These are phyloP conservation scores for Thymus quinquecostatus DNA, from an alignment of 257 asterid genomes.

Conservation along the genomic window DNA sequence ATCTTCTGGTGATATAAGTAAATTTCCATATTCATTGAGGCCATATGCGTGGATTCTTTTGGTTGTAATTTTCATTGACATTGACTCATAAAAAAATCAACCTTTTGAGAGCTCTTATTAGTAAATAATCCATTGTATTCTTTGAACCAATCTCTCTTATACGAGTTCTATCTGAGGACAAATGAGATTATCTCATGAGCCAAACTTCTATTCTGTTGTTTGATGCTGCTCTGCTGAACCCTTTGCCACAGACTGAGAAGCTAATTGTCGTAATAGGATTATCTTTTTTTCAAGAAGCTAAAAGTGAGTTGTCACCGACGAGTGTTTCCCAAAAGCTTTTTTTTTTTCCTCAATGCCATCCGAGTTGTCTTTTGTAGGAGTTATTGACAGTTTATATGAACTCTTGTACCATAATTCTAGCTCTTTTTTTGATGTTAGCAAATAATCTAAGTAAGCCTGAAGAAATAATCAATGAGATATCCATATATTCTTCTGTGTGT, in stretches of 20 bases:
- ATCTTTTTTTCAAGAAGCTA: not conserved
- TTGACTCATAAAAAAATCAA: not conserved
- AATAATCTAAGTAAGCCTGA: not conserved
- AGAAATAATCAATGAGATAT: not conserved
- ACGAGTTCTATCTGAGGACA: not conserved
- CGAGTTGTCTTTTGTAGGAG: not conserved
- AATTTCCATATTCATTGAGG: not conserved
- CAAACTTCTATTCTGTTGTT: not conserved
- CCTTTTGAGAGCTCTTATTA: not conserved
- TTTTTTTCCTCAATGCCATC: not conserved
- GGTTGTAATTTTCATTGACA: not conserved
- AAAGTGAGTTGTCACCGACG: not conserved
- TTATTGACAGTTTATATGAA: not conserved
- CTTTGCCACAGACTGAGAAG: not conserved
- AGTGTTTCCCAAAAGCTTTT: not conserved
- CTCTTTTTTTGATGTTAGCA: not conserved
- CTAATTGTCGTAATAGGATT: not conserved
- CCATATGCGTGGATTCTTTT: not conserved
- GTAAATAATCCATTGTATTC: not conserved
- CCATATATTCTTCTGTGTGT: not conserved
- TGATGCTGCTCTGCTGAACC: not conserved
- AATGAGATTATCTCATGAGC: not conserved
- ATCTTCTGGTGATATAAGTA: not conserved
- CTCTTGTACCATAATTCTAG: not conserved
- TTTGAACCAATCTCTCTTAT: not conserved